A percentile compares a stretch with the other conserved stretches of the same genome.
These are phyloP conservation scores for Pouteria campechiana DNA, from an alignment of 179 eudicot genomes.

Conservation along the genomic window DNA sequence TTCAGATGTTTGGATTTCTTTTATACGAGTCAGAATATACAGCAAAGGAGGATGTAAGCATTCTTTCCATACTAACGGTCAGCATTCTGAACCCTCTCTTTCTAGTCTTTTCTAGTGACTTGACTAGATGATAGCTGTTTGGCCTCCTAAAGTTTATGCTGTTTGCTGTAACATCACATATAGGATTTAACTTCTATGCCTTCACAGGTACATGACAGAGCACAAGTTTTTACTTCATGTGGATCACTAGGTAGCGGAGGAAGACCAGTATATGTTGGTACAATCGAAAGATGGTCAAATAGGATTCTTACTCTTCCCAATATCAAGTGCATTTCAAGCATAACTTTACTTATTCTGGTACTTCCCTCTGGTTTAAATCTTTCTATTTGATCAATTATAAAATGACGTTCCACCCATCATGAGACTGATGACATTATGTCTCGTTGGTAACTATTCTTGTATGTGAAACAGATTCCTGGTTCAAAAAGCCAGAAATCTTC, in stretches of 20 bases:
- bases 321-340: slow-evolving; percentile 38
- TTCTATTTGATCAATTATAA: not conserved
- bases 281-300: slow-evolving; percentile 71
- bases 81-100: slow-evolving; percentile 1
- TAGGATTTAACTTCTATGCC: not conserved
- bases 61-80: slow-evolving; percentile 70
- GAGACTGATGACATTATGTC: not conserved
- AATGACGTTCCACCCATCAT: not conserved
- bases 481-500: not conserved
- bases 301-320: slow-evolving; percentile 49
- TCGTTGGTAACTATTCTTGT: not conserved
- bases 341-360: slow-evolving; percentile 64
- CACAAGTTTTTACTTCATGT: slow-evolving; percentile 76
- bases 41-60: slow-evolving; percentile 24
- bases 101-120: not conserved
- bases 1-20: slow-evolving; percentile 78
- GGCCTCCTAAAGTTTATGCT: too few species aligned
- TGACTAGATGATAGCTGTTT: not conserved
- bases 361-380: slow-evolving; percentile 2
- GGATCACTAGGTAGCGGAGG: slow-evolving; percentile 21
- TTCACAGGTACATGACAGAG: slow-evolving; percentile 91
- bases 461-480: not conserved
- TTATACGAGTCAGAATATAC: slow-evolving; percentile 51
- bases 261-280: slow-evolving; percentile 52
- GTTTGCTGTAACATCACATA: too few species aligned